Evolutionary conservation across 768 basidiomycete species (phyloP), one percentile per base, ranked within the genome.

Genomic region (Lyophyllum atratum): DNA sequence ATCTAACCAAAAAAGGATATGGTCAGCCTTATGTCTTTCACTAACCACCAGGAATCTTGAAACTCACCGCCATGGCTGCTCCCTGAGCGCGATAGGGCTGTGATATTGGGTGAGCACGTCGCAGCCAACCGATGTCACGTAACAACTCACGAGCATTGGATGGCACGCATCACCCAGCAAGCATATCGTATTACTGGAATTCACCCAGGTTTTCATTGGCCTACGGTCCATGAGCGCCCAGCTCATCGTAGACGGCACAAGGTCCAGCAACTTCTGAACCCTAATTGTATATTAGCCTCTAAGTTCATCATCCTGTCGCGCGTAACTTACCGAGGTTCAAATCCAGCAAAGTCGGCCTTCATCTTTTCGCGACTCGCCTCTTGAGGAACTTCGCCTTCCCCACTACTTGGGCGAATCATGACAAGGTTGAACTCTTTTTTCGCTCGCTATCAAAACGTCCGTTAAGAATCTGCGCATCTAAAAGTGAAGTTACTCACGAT

Each of bases 161-260:
- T 85, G 84, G 46, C 82, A 83, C 0, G 83, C 75, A 61, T 85
- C 84, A 1, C 84, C 84, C 0, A 85, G 69, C 15, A 85, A 65
- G 4, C 68, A 75, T 1, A 84, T 70, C 24, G 68, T 76, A 2
- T 75, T 77, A 17, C 68, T 67, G 33, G 61, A 59, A 65, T 85
- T 80, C 8, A 83, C 57, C 84, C 83, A 85, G 0, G 74, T 77
- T 0, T 70, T 66, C 49, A 85, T 66, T 21, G 83, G 81, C 4
- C 64, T 66, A 15, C 80, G 77, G 58, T 82, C 81, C 68, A 81
- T 74, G 52, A 85, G 65, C 45, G 74, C 76, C 74, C 78, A 82
- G 37, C 74, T 74, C 55, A 82, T 65, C 0, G 80, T 77, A 5
- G 74, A 73, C 1, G 76, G 70, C n/a, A 83, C 69, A n/a, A 81